Evolutionary conservation across 1,139 yeast species (phyloP).

Genomic region (Candida tropicalis): DNA sequence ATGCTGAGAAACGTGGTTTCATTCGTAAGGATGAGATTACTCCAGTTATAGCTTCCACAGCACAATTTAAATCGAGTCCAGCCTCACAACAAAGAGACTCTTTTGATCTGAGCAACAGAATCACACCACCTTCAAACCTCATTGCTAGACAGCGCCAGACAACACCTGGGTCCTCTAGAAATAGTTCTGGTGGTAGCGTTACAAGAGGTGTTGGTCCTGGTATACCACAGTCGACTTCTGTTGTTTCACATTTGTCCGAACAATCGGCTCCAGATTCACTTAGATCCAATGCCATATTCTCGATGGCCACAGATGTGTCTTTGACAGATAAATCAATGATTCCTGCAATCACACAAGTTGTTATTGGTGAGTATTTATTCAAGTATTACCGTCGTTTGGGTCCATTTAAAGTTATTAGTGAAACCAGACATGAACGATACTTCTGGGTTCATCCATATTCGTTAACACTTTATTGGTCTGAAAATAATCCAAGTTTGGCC

Average conservation of each 20-base stretch:
- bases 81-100: slow-evolving; percentile 8
- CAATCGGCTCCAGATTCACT: slow-evolving; percentile 36
- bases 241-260: slow-evolving; percentile 36
- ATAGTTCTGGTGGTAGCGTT: slow-evolving; percentile 3
- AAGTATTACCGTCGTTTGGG: slow-evolving; percentile 84
- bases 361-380: slow-evolving; percentile 87
- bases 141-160: slow-evolving; percentile 11
- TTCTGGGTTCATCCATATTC: slow-evolving; percentile 98
- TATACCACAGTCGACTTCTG: slow-evolving; percentile 26
- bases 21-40: slow-evolving; percentile 26
- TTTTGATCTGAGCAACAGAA: slow-evolving; percentile 18
- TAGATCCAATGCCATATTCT: slow-evolving; percentile 39
- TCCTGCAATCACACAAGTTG: slow-evolving; percentile 76
- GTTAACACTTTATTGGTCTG: slow-evolving; percentile 87
- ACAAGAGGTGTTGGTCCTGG: slow-evolving; percentile 1
- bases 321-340: slow-evolving; percentile 74
- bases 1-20: slow-evolving; percentile 55
- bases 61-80: slow-evolving; percentile 8
- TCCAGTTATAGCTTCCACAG: slow-evolving; percentile 17
- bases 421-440: slow-evolving; percentile 84
- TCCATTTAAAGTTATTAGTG: slow-evolving; percentile 73
- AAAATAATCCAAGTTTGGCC: slow-evolving; percentile 74
- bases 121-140: slow-evolving; percentile 20
- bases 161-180: slow-evolving; percentile 6
- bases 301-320: slow-evolving; percentile 73